Base-by-base conservation (phyloP, 2,329 filamentous ascomycete species). In the Diaporthe amygdali region DNA sequence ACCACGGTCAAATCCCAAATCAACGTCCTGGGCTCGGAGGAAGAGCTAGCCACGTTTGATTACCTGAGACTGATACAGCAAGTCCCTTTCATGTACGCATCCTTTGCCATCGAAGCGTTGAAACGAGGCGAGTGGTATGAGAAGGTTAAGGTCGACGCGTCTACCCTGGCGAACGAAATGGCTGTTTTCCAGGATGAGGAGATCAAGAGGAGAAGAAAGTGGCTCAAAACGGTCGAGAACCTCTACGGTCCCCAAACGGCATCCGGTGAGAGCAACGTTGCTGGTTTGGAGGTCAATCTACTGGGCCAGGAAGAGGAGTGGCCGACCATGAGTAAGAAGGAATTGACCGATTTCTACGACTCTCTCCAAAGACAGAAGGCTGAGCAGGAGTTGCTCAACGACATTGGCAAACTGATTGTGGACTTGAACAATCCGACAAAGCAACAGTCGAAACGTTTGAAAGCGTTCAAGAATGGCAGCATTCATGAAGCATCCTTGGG, bases 391-490 rank as follows among this genome's bases (percentile, higher is more conserved):
- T 85, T 95, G 71, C 84, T 94, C 1, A 87, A 91, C 14, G 94
- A 97, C 66, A 86, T 98, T 41, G 84, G 87, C 4, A 93, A 94
- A 77, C 89, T 95, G 22, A 88, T 97, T 72, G 91, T 91, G 72
- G 95, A 97, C 68, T 86, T 98, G 17, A 92, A 92, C 78, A 90
- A 89, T 69, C 95, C 96, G 3, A 96, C 94, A 0, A 94, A 93
- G 76, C 94, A 96, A 79, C 95, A 97, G 78, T 90, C 92, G 72
- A 95, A 94, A 81, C 90, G 94, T 70, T 90, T 96, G 8, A 97
- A 96, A 80, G 95, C 94, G 6, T 98, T 99, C 85, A 98, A 98
- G 79, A 96, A 97, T 78, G 96, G 96, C 20, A 98, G 96, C 78
- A 89, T 98, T 46, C 95, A 98, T 77, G 96, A 98, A 79, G 92